A percentile compares a stretch with the other conserved stretches of the same genome.
Evolutionary conservation across 1,284 basidiomycete species (phyloP).

Genomic region (Trametes hirsuta): DNA sequence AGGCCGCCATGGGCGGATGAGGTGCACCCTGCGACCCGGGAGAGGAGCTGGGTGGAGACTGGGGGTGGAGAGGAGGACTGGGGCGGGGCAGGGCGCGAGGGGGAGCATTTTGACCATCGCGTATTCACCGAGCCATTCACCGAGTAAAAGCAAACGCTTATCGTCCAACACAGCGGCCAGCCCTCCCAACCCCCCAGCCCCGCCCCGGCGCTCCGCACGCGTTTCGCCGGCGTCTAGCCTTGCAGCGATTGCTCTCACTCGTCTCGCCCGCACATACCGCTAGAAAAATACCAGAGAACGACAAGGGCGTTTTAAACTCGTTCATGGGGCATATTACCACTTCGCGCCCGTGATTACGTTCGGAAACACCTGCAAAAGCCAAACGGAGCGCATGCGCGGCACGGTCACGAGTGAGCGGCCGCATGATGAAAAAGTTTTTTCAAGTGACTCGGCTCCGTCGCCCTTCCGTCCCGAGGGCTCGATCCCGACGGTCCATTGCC

Average conservation of each 20-base stretch:
- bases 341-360: neutral
- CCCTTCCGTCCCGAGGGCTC: constrained; percentile 23
- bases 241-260: neutral
- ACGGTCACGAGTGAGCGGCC: constrained; percentile 7
- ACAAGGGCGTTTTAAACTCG: neutral
- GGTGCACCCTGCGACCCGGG: constrained; percentile 19
- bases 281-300: neutral
- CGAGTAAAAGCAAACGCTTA: constrained; percentile 52
- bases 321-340: no score
- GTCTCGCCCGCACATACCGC: neutral
- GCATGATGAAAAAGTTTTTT: constrained; percentile 30
- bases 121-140: constrained; percentile 67
- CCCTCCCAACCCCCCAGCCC: constrained; percentile 17
- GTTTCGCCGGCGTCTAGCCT: constrained; percentile 7
- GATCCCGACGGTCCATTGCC: constrained; percentile 21
- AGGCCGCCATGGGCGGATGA: constrained; percentile 45
- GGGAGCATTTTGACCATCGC: constrained; percentile 29
- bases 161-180: constrained; percentile 31
- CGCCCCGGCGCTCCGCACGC: constrained; percentile 26
- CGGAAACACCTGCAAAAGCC: constrained; percentile 6
- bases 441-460: constrained; percentile 31
- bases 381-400: constrained; percentile 18
- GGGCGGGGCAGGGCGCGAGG: constrained; percentile 30
- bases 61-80: constrained; percentile 23
- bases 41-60: constrained; percentile 19